Evolutionary conservation across 1,139 yeast genomes (phyloP).

Genomic region (Tardiomyces blankii): DNA sequence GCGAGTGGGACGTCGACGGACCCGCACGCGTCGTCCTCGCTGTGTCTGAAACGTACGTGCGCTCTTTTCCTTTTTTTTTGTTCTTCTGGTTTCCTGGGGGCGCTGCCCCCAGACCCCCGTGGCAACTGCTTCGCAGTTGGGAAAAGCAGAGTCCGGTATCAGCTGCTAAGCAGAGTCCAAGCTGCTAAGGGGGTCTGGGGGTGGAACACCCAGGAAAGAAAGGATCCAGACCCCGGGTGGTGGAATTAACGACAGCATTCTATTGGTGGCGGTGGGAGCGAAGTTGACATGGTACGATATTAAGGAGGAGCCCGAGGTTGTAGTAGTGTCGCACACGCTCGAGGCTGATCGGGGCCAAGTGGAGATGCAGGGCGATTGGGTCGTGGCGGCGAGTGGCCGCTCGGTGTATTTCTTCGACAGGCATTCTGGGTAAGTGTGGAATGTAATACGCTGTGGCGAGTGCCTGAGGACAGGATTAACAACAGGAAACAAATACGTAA

Average conservation of each 20-base stretch:
- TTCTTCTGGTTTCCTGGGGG: background rate
- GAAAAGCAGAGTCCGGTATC: background rate
- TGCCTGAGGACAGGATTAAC: slow-evolving; percentile 1
- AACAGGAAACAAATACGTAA: slow-evolving; percentile 13
- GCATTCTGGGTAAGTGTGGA: background rate
- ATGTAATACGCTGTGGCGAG: background rate
- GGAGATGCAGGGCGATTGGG: slow-evolving; percentile 15
- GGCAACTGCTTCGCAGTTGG: too few relatives aligned
- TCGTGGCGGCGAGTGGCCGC: slow-evolving; percentile 20
- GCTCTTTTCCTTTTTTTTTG: background rate
- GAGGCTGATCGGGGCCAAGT: slow-evolving; percentile 22
- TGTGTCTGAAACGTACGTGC: background rate
- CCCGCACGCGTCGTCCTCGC: slow-evolving; percentile 2
- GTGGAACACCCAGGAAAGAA: too few relatives aligned
- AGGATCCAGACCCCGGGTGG: background rate
- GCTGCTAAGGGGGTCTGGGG: too few relatives aligned
- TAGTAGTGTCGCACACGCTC: slow-evolving; percentile 3
- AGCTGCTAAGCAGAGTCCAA: too few relatives aligned
- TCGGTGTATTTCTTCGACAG: slow-evolving; percentile 16
- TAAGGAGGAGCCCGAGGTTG: background rate
- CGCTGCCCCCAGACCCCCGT: background rate
- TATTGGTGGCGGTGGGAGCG: background rate
- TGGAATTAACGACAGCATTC: background rate
- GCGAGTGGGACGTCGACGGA: slow-evolving; percentile 13
- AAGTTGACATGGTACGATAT: background rate